Base-by-base conservation (phyloP, 2,329 filamentous ascomycete species). In the Parastagonospora avenae region DNA sequence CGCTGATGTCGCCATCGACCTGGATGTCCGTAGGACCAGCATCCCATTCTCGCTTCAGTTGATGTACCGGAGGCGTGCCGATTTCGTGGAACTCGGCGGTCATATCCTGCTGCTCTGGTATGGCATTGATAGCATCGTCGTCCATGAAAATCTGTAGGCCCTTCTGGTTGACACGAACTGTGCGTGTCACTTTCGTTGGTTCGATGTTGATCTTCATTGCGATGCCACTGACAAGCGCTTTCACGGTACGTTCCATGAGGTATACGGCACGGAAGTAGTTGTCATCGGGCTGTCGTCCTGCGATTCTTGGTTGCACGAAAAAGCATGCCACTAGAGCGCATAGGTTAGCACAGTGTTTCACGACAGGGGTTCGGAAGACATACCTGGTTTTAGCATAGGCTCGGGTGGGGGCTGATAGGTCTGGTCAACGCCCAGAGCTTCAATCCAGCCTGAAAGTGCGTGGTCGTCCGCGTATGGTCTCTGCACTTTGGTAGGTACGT, bases 81-180 rank as follows among this genome's bases (percentile, higher is more conserved):
- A 90, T 79, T 61, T 94, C 87, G 50, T 90, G 81, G 51, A 87
- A 84, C 62, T 88, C 85, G 36, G 83, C 83, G 32, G 82, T 78
- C 88, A 97, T 94, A 67, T 96, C 93, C 73, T 97, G 91, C 29
- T 92, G 92, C 76, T 99, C 94, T 1, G 86, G 84, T 45, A 97
- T 79, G 71, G 93, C 89, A 38, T 84, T 83, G 29, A 97, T 85
- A 41, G 95, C 87, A 56, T 97, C 92, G 66, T 97, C 92, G 66
- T 97, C 94, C 63, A 97, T 83, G 67, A 95, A 85, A 48, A 97
- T 86, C 64, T 92, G 86, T 1, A 97, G 76, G 0, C 91, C 91
- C 57, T 86, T 86, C 11, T 86, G 80, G 36, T 90, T 87, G 46
- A 92, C 79, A 50, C 86, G 90, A 4, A 96, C 79, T 1, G 87